Base-by-base conservation (phyloP, 2,329 filamentous ascomycete species). In the Raffaelea deltoideospora region DNA sequence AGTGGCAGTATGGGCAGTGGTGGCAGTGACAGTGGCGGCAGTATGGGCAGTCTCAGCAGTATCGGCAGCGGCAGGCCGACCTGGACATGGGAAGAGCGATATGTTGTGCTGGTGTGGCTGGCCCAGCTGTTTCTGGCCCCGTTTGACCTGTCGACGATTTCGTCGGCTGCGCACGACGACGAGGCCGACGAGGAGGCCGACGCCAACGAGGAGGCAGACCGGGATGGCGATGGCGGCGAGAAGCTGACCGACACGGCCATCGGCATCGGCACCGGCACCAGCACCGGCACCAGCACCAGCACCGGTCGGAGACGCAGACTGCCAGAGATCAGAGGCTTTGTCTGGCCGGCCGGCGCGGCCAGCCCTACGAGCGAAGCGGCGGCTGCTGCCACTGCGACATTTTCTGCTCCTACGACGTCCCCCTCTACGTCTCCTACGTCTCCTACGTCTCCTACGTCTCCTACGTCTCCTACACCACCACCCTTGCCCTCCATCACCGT, bases 81-180 rank as follows among this genome's bases (percentile, higher is more conserved):
- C 7, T 74, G 80, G 65, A 65, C 67, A 1, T 98, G 90, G 90
- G 79, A 94, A 53, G 82, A 95, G 55, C 70, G 82, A 37, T 96
- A 95, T 51, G 64, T 95, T 15, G 74, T 87, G 31, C 63, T 96
- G 5, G 64, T 94, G 10, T 98, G 90, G 90, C 69, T 88, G 22
- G 82, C 80, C 1, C 81, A 90, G 56, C 61, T 90, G 14, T 64
- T 88, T 40, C 67, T 88, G 23, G 85, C 85, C 1, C 90, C 90
- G 0, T 98, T 98, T 56, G 87, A 95, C 48, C 63, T 98, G 36
- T 70, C 78, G 3, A 86, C 83, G 3, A 87, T 98, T 42, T 95
- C 87, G 1, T 72, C 71, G 3, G 37, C 8, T 24, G 5, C 33
- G 33, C 5, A 21, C n/a, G 33, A 19, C 14, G 24, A 13, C 1